Conservation (phyloP, 2,329 filamentous ascomycete species). For the Ceratocystis colombiana region DNA sequence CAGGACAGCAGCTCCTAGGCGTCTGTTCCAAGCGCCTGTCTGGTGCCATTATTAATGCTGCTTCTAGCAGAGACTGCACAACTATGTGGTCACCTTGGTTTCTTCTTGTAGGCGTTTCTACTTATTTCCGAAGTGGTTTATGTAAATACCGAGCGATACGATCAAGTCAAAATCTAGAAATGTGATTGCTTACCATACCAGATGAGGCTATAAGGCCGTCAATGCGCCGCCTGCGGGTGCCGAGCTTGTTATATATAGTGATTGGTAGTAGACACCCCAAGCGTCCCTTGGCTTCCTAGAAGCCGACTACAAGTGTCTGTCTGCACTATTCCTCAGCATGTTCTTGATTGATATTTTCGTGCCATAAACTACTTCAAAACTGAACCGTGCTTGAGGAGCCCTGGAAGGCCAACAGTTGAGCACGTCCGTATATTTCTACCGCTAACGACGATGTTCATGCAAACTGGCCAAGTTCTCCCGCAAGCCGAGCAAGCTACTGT, state of each 20-base stretch:
- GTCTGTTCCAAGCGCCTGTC: too few species aligned
- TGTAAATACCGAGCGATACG: too few species aligned
- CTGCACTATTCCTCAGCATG: neutral
- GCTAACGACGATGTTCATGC: neutral
- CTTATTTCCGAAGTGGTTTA: too few species aligned
- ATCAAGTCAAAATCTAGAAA: too few species aligned
- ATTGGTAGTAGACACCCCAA: too few species aligned
- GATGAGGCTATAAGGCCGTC: too few species aligned
- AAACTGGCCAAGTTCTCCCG: neutral
- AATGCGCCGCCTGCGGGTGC: too few species aligned
- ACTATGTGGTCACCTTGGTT: too few species aligned
- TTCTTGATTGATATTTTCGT: neutral
- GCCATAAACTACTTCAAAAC: neutral
- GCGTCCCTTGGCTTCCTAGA: neutral
- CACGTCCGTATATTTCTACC: neutral
- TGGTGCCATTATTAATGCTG: neutral
- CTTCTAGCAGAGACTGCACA: neutral
- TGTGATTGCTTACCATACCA: accelerated
- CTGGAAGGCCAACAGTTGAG: neutral
- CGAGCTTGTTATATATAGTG: too few species aligned
- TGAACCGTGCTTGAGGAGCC: neutral
- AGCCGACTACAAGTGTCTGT: neutral
- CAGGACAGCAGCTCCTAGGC: too few species aligned
- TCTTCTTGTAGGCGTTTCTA: too few species aligned
- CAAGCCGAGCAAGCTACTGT: neutral